Conservation (phyloP, 2,329 filamentous ascomycete genomes). For the Paecilomyces variotii region DNA sequence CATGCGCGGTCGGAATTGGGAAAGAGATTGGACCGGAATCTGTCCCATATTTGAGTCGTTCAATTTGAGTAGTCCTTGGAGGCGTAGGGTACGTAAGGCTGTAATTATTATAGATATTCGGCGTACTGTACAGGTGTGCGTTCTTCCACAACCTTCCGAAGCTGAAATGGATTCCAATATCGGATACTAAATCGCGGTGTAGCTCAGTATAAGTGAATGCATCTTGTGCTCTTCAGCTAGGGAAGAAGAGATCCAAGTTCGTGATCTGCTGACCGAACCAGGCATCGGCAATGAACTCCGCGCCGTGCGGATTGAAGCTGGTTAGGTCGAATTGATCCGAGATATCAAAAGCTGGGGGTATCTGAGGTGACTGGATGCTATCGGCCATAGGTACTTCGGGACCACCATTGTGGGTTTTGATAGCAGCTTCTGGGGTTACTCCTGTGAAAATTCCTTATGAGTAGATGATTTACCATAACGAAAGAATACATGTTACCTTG, state of each 20-base stretch:
- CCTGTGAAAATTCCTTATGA: background rate
- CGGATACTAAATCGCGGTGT: background rate
- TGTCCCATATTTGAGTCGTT: background rate
- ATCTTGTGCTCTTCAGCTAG: background rate
- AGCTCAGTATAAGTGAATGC: background rate
- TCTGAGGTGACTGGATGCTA: background rate
- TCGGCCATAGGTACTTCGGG: background rate
- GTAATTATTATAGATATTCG: background rate
- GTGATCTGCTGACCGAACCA: background rate
- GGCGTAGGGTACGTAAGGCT: no score
- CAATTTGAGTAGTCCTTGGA: no score
- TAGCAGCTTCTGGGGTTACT: background rate
- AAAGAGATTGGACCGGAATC: slow-evolving; percentile 4
- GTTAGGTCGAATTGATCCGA: background rate
- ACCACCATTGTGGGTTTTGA: background rate
- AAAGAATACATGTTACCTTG: background rate
- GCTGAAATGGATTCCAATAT: background rate
- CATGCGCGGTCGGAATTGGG: slow-evolving; percentile 16
- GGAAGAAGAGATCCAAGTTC: background rate
- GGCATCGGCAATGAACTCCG: background rate
- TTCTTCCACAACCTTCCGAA: no score
- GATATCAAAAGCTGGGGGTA: background rate
- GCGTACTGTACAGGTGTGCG: background rate
- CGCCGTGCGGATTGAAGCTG: background rate
- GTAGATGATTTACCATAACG: background rate